Evolutionary conservation across 1,139 yeast genomes (phyloP).

Genomic region (Sugiyamaella paludigena): DNA sequence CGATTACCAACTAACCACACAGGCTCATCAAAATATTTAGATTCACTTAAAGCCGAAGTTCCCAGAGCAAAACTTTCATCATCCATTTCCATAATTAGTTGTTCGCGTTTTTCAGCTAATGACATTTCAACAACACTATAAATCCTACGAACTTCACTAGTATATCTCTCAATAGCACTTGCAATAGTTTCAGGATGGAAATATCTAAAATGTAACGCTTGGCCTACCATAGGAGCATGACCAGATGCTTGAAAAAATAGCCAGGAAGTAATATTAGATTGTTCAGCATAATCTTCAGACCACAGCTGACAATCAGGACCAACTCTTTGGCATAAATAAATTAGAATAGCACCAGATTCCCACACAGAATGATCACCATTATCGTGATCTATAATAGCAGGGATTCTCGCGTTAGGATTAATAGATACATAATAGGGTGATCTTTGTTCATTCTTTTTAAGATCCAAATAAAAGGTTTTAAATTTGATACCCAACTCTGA

Average conservation of each 20-base stretch:
- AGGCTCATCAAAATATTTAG: conserved; percentile 86
- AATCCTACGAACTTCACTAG: conserved; percentile 90
- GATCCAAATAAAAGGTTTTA: conserved; percentile 83
- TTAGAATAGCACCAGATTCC: conserved; percentile 91
- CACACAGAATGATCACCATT: conserved; percentile 78
- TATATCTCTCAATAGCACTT: conserved; percentile 85
- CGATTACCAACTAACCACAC: conserved; percentile 94
- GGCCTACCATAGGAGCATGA: conserved; percentile 98
- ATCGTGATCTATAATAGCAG: conserved; percentile 86
- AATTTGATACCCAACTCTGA: conserved; percentile 78
- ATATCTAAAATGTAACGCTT: conserved; percentile 88
- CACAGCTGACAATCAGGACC: conserved; percentile 65
- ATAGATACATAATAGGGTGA: conserved; percentile 90
- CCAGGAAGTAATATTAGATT: conserved; percentile 87
- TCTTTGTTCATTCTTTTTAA: conserved; percentile 83
- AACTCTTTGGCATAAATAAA: conserved; percentile 72
- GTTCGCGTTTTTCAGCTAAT: conserved; percentile 87
- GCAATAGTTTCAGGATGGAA: conserved; percentile 87
- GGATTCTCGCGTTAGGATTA: conserved; percentile 93
- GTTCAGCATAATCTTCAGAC: conserved; percentile 77
- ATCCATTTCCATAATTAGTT: conserved; percentile 84
- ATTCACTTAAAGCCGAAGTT: conserved; percentile 80
- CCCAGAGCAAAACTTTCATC: conserved; percentile 87
- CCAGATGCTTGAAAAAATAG: conserved; percentile 93
- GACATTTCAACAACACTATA: conserved; percentile 96